Base-by-base conservation (phyloP, 176 grass and related monocot genomes). In the Aegilops bicornis region DNA sequence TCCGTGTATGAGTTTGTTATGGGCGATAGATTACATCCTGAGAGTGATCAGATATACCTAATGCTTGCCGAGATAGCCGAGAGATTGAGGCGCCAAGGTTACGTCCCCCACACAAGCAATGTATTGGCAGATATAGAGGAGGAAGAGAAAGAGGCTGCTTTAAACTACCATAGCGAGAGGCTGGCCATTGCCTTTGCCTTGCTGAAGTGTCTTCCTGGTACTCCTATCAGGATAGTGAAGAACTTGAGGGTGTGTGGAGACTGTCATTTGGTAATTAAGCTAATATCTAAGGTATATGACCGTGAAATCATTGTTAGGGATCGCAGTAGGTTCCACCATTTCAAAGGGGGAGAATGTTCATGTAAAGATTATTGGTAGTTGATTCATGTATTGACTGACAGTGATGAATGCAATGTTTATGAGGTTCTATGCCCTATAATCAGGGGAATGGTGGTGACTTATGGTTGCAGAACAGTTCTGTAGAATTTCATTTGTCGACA, bases 321-420 rank as follows among this genome's bases (percentile, higher is more conserved):
- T 82, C 84, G 88, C 14, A 95, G 93, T 92, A 89, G 89, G 86
- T 98, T 93, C 82, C 91, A 92, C 83, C 84, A 93, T 92, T 91
- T 95, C 72, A 93, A 83, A 80, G 78, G 54, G 4, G 92, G 91
- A 81, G 82, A 78, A 69, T 93, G 95, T 87, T 95, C 89, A 77
- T 98, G 95, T 64, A 95, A 92, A 82, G 91, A 98, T 79, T 98
- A 93, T 79, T 98, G 93, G 92, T 95, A 95, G 77, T 68, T 80
- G 11, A 68, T 86, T 72, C 30, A 22, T n/a, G 5, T 22, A 73
- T 19, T 30, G 12, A 72, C 81, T 82, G 16, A 27, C 24, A 36
- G 5, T 56, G 61, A 20, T 64, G 65, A 67, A 78, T 24, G 19
- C 56, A 65, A 1, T 4, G 19, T 48, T 84, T 65, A 15, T 50